phyloP scores from a whole-genome alignment of 257 asterid species.

The Echium plantagineum region DNA sequence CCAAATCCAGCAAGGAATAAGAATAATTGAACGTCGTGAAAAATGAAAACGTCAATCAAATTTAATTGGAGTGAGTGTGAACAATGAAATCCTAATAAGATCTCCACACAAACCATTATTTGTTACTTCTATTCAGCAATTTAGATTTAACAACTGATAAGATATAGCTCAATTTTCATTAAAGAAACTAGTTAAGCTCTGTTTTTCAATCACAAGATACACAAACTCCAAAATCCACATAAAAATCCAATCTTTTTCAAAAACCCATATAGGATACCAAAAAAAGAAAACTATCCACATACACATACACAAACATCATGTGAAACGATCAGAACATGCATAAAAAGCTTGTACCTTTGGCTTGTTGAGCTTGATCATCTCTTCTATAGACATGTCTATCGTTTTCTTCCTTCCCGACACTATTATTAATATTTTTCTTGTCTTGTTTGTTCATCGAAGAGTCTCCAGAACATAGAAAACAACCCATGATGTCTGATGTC shows the following conservation, averaged over 20 bases:
- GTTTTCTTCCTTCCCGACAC: neutral
- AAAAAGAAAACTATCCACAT: neutral
- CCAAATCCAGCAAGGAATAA: no score
- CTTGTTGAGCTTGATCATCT: conserved; percentile 27
- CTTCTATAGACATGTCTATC: conserved; percentile 14
- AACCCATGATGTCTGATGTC: conserved; percentile 17
- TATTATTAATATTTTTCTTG: conserved; percentile 15
- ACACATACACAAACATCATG: neutral
- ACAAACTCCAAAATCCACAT: conserved; percentile 4
- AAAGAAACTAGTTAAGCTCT: neutral
- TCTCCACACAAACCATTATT: no score
- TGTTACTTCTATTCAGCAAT: neutral
- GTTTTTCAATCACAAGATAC: conserved; percentile 12
- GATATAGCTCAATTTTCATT: neutral
- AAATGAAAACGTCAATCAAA: no score
- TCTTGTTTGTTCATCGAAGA: conserved; percentile 33
- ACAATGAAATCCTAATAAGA: no score
- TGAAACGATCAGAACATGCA: conserved; percentile 1
- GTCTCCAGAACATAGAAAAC: conserved; percentile 60
- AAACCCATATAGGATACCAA: neutral
- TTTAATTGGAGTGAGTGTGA: no score
- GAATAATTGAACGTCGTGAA: no score
- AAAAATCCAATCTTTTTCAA: neutral
- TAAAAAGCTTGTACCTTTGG: conserved; percentile 20
- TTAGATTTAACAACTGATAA: neutral